Conservation (phyloP, 2,329 filamentous ascomycete genomes). For the Penicillium sclerotiorum region DNA sequence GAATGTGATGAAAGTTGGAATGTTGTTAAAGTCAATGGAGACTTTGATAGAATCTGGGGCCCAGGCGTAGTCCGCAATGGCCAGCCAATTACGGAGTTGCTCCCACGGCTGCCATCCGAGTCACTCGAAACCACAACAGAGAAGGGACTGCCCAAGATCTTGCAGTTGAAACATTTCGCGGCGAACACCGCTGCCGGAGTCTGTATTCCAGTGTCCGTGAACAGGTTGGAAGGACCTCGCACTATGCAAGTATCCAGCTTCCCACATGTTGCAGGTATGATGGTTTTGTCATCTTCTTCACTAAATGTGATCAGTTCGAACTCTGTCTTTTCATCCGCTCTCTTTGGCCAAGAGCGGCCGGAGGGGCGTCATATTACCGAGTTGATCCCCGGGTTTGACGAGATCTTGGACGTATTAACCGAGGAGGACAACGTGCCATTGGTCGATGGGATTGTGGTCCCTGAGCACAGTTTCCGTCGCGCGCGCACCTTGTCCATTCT, state of each 20-base stretch:
- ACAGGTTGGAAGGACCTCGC: slow-evolving; percentile 68
- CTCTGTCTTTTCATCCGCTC: slow-evolving; percentile 85
- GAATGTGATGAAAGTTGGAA: slow-evolving; percentile 75
- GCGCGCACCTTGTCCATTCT: slow-evolving; percentile 82
- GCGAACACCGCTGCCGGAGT: slow-evolving; percentile 75
- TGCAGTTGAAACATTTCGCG: slow-evolving; percentile 77
- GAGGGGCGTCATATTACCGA: slow-evolving; percentile 78
- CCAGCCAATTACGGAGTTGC: slow-evolving; percentile 73
- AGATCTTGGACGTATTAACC: slow-evolving; percentile 75
- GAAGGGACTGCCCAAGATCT: slow-evolving; percentile 76
- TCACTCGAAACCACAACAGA: slow-evolving; percentile 67
- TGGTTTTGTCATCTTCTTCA: slow-evolving; percentile 79
- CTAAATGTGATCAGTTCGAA: slow-evolving; percentile 90
- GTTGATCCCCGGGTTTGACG: slow-evolving; percentile 84
- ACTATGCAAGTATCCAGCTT: slow-evolving; percentile 89
- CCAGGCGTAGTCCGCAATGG: slow-evolving; percentile 67
- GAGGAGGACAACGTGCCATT: slow-evolving; percentile 84
- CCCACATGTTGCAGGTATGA: slow-evolving; percentile 94
- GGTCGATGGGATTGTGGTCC: slow-evolving; percentile 92
- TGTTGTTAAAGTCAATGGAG: slow-evolving; percentile 71
- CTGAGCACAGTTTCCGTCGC: slow-evolving; percentile 91
- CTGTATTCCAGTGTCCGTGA: slow-evolving; percentile 81
- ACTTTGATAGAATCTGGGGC: slow-evolving; percentile 85
- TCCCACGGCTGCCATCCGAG: slow-evolving; percentile 79
- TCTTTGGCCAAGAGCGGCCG: slow-evolving; percentile 86